A percentile compares a stretch with the other conserved stretches of the same genome.
Conservation (phyloP, 2,329 filamentous ascomycete genomes). For the Neospermospora avenae region DNA sequence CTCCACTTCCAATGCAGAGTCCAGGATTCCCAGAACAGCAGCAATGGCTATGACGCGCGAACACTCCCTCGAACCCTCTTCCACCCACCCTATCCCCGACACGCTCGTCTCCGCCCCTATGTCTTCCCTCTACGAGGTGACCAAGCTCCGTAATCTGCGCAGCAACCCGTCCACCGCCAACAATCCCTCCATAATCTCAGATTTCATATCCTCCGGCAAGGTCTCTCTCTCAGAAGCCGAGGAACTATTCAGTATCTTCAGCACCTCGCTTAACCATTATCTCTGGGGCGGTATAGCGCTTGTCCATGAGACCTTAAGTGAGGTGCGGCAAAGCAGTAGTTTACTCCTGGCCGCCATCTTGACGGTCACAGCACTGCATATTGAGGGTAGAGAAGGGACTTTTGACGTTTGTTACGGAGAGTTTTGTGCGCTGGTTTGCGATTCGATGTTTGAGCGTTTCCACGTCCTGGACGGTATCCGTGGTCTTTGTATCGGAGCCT, state of each 20-base stretch:
- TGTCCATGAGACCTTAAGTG: conserved; percentile 46
- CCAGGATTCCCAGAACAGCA: conserved; percentile 29
- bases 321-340: conserved; percentile 52
- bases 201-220: conserved; percentile 49
- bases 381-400: conserved; percentile 49
- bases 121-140: conserved; percentile 53
- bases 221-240: conserved; percentile 46
- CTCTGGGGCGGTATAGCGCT: conserved; percentile 51
- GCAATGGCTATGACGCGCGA: conserved; percentile 46
- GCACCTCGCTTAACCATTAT: conserved; percentile 47
- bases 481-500: conserved; percentile 58
- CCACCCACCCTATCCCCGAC: conserved; percentile 32
- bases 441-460: conserved; percentile 55
- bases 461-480: conserved; percentile 57
- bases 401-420: conserved; percentile 55
- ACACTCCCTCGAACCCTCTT: conserved; percentile 37
- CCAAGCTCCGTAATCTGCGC: conserved; percentile 43
- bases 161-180: conserved; percentile 37
- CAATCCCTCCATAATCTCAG: conserved; percentile 33
- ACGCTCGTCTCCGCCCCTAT: conserved; percentile 39
- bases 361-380: conserved; percentile 57
- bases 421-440: conserved; percentile 53
- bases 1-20: neutral
- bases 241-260: conserved; percentile 46
- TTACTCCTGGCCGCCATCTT: conserved; percentile 55